These are phyloP conservation scores for Brassica rapa DNA, from an alignment of 345 rosid species.

Conservation along the genomic window DNA sequence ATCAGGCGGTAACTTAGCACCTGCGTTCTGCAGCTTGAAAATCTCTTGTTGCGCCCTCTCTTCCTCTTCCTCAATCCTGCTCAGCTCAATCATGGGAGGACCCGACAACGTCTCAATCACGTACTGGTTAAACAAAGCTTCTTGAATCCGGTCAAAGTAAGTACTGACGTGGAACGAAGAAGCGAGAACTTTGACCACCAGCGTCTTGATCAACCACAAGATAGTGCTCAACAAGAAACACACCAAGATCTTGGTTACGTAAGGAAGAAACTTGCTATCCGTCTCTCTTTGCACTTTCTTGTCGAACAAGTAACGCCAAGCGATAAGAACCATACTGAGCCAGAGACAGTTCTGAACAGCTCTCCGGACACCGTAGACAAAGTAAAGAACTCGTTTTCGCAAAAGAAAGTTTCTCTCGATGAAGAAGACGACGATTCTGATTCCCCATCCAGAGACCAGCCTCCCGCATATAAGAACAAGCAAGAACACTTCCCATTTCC, in stretches of 20 bases:
- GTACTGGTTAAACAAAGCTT: slow-evolving; percentile 3
- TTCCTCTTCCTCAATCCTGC: background rate
- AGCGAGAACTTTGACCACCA: background rate
- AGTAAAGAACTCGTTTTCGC: background rate
- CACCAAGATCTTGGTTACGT: background rate
- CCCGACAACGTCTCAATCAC: background rate
- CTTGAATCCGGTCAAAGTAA: background rate
- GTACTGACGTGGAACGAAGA: background rate
- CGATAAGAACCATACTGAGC: background rate
- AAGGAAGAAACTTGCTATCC: background rate
- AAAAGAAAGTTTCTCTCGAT: background rate
- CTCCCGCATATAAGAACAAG: slow-evolving; percentile 1
- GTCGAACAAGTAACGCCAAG: slow-evolving; percentile 1
- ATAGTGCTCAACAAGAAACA: background rate
- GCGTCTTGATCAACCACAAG: background rate
- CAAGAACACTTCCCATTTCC: slow-evolving; percentile 1
- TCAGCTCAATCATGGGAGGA: background rate
- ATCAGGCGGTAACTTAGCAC: background rate
- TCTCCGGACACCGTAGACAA: background rate
- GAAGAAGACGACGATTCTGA: background rate
- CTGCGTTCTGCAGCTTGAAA: background rate
- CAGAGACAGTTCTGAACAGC: slow-evolving; percentile 2
- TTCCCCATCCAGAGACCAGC: slow-evolving; percentile 1
- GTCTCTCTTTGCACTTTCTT: background rate
- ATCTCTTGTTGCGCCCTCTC: background rate